These are phyloP conservation scores for Lactarius akahatsu DNA, from an alignment of 768 basidiomycete genomes.

Conservation along the genomic window DNA sequence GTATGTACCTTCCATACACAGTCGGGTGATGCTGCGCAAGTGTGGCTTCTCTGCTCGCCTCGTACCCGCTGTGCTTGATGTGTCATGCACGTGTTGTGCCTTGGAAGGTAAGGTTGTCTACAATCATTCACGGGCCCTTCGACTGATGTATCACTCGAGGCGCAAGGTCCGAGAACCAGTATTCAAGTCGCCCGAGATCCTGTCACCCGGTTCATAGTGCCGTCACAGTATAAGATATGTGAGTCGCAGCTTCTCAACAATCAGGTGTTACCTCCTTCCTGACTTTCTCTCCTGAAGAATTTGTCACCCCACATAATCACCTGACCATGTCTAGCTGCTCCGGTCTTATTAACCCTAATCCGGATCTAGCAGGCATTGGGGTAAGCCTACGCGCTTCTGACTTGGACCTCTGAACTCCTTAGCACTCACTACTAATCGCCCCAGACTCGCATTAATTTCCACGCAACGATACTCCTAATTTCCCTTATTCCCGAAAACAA, in stretches of 20 bases:
- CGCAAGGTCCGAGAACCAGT: conserved; percentile 2
- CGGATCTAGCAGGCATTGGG: conserved; percentile 21
- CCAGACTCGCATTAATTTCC: conserved; percentile 20
- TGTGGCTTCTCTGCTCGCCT: not conserved
- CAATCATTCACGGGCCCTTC: not conserved
- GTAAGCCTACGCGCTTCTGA: conserved; percentile 4
- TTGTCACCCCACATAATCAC: not conserved
- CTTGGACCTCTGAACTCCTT: not conserved
- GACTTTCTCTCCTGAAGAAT: not conserved
- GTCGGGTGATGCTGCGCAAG: not conserved
- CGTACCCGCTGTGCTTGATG: not conserved
- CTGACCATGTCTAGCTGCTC: conserved; percentile 10
- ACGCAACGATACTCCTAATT: conserved; percentile 12
- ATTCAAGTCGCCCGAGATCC: not conserved
- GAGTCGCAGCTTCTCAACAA: not conserved
- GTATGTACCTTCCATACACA: not conserved
- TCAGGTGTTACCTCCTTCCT: not conserved
- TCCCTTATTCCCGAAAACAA: not conserved
- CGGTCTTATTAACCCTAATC: conserved; percentile 2
- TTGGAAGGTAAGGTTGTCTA: not conserved
- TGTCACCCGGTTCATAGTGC: not conserved
- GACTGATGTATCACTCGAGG: conserved; percentile 10
- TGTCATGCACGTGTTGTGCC: not conserved
- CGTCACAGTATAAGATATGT: not conserved
- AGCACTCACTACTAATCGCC: not conserved